Conservation (phyloP, 1,284 basidiomycete species). For the Fomes fomentarius region DNA sequence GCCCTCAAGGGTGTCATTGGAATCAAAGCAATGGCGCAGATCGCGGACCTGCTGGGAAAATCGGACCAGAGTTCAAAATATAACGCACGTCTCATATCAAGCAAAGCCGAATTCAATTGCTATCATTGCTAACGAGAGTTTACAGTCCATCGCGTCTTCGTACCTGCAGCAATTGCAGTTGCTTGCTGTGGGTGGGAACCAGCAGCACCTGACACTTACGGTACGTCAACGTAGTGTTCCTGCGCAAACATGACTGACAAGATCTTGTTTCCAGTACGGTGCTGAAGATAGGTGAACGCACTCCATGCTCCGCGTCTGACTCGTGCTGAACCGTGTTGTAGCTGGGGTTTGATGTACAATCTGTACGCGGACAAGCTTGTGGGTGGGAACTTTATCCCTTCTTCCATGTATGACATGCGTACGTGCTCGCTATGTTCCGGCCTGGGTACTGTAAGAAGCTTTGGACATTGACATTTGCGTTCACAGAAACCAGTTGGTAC, state of each 20-base stretch:
- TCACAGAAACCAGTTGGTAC: slow-evolving; percentile 67
- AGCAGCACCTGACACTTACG: background rate
- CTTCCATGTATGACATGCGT: slow-evolving; percentile 64
- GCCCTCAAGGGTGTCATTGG: slow-evolving; percentile 3
- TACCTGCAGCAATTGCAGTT: background rate
- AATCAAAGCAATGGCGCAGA: slow-evolving; percentile 1
- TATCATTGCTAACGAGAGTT: background rate
- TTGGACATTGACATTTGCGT: background rate
- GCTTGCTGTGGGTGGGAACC: background rate
- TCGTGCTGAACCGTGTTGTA: slow-evolving; percentile 44
- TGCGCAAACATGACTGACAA: too few species aligned
- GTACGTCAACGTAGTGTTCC: too few species aligned
- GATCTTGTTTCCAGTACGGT: background rate
- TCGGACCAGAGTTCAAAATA: background rate
- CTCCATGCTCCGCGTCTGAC: slow-evolving; percentile 33
- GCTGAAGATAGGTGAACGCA: background rate
- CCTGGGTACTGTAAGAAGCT: background rate
- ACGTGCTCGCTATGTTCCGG: slow-evolving; percentile 27
- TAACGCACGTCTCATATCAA: background rate
- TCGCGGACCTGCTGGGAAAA: background rate
- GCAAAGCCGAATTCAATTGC: too few species aligned
- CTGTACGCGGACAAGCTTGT: slow-evolving; percentile 9
- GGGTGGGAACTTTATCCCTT: slow-evolving; percentile 34
- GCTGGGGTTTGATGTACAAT: slow-evolving; percentile 23
- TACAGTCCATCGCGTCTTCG: background rate